Evolutionary conservation across 495 filamentous ascomycete genomes (phyloP).

Genomic region (Pseudomonodictys pantanalensis): DNA sequence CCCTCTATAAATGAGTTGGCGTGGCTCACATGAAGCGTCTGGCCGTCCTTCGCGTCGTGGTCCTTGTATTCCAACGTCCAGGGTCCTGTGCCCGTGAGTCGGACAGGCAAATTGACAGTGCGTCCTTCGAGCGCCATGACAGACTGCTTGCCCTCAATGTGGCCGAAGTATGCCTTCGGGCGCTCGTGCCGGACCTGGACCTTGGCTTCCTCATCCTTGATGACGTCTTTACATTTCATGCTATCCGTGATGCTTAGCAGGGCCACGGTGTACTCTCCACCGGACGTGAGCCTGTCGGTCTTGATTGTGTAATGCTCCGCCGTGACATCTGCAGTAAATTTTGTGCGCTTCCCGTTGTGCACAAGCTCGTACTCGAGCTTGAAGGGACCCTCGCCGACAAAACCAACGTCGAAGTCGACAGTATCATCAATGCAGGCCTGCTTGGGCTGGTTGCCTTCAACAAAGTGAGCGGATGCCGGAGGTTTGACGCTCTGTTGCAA

Average conservation of each 20-base stretch:
- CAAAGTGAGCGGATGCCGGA: slow-evolving; percentile 73
- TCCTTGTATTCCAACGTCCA: slow-evolving; percentile 69
- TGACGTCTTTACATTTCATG: slow-evolving; percentile 74
- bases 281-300: slow-evolving; percentile 67
- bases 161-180: slow-evolving; percentile 78
- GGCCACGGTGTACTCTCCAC: slow-evolving; percentile 83
- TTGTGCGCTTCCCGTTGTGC: slow-evolving; percentile 79
- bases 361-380: slow-evolving; percentile 90
- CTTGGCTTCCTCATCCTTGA: slow-evolving; percentile 70
- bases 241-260: slow-evolving; percentile 82
- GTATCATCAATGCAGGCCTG: slow-evolving; percentile 79
- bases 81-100: slow-evolving; percentile 76
- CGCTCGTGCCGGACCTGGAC: slow-evolving; percentile 83
- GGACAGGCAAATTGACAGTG: slow-evolving; percentile 69
- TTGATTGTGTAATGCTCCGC: slow-evolving; percentile 61
- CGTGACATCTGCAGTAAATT: slow-evolving; percentile 62
- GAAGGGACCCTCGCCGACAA: slow-evolving; percentile 81
- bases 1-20: slow-evolving; percentile 72
- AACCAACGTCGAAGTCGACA: slow-evolving; percentile 65
- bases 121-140: slow-evolving; percentile 73
- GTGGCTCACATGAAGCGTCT: slow-evolving; percentile 45
- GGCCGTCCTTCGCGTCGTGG: slow-evolving; percentile 8
- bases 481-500: slow-evolving; percentile 91
- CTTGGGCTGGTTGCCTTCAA: slow-evolving; percentile 50
- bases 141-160: slow-evolving; percentile 70